A percentile compares a stretch with the other conserved stretches of the same genome.
Conservation (phyloP, 495 filamentous ascomycete species). For the Daldinia caldariorum region DNA sequence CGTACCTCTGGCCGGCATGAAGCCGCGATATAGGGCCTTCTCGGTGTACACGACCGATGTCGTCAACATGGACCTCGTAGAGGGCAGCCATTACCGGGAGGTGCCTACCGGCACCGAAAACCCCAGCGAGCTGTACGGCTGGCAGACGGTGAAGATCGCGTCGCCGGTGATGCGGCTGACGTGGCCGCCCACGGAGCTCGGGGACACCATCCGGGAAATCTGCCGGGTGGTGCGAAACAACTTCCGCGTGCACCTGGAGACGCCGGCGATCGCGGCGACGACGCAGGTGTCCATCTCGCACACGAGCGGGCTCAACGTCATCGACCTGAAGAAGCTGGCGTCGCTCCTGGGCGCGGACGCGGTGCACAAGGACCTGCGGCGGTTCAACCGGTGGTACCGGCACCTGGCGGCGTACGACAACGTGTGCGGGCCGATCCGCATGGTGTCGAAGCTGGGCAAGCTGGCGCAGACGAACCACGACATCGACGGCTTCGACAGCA, state of each 20-base stretch:
- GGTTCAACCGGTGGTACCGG: constrained; percentile 12
- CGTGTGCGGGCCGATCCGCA: constrained; percentile 19
- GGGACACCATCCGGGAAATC: not conserved
- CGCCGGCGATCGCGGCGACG: constrained; percentile 8
- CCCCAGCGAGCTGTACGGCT: constrained; percentile 13
- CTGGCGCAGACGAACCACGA: not conserved
- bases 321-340: constrained; percentile 30
- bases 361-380: not conserved
- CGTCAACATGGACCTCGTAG: not conserved
- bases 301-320: constrained; percentile 6
- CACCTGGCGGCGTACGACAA: not conserved
- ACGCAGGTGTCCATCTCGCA: constrained; percentile 22
- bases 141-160: constrained; percentile 17
- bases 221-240: constrained; percentile 14
- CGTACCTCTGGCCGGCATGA: constrained; percentile 12
- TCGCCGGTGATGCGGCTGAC: constrained; percentile 22
- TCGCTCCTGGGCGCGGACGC: not conserved
- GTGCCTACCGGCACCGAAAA: not conserved
- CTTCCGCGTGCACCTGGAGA: constrained; percentile 31
- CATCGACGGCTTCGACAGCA: not conserved
- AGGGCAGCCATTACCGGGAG: constrained; percentile 1
- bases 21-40: constrained; percentile 29
- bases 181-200: not conserved
- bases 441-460: not conserved
- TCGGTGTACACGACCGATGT: constrained; percentile 19